Base-by-base conservation (phyloP, 2,329 filamentous ascomycete species). In the Sclerotinia borealis region DNA sequence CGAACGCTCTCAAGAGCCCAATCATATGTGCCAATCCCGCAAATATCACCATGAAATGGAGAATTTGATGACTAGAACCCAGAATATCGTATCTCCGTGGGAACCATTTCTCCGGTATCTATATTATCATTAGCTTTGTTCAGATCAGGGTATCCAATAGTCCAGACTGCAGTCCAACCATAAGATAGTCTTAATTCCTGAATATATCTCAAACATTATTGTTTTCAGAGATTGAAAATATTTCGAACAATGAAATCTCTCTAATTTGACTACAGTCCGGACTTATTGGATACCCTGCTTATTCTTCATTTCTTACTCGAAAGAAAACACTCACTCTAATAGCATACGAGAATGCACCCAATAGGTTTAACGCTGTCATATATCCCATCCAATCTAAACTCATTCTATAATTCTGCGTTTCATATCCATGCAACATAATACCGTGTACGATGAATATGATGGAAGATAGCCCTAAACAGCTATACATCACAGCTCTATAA, bases 361-460 rank as follows among this genome's bases (percentile, higher is more conserved):
- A 11, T 6, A 65, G n/a, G 31, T 65, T 68, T 4, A 66, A n/a
- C 4, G n/a, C 36, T 5, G 48, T 43, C 61, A 61, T 66, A 2
- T 62, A 8, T 3, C 37, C 52, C 61, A 68, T 62, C 48, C 60
- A 66, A 37, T 48, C 22, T 10, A 66, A 31, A 48, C 66, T 63
- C 54, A 68, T 68, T 27, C 65, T 60, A n/a, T 47, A 34, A 10
- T 63, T 65, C 22, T 66, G 63, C 10, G 43, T 59, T 10, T 65
- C 36, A 25, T 54, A 63, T 11, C 63, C 52, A 13, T 63, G 47
- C 1, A 93, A 78, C 67, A 60, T 2, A 49, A 69, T 56, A 72
- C 73, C 63, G 22, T 65, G 59, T 3, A 39, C 27, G 2, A 64
- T 36, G 9, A 55, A 55, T 1, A 41, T 29, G 4, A 31, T 61